Percentiles rank a stretch among this genome's conserved stretches.
Evolutionary conservation across 2,329 filamentous ascomycete genomes (phyloP).

Genomic region (Diaporthe ampelina): DNA sequence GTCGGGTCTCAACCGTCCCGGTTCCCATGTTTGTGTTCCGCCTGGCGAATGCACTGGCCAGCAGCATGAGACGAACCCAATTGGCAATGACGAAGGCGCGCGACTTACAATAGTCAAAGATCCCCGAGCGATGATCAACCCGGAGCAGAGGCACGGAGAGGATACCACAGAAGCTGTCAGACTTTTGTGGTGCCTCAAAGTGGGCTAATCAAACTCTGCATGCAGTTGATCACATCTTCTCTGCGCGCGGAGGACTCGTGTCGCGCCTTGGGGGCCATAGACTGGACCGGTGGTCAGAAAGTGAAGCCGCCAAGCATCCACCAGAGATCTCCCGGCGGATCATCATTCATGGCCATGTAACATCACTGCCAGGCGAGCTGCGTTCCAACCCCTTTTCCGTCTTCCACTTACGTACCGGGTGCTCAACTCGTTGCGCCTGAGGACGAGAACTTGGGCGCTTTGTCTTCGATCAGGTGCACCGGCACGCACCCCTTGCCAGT

Average conservation of each 20-base stretch:
- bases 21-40: not conserved
- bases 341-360: conserved; percentile 14
- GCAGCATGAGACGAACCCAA: conserved; percentile 14
- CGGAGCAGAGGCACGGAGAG: not conserved
- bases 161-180: not conserved
- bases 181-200: conserved; percentile 2
- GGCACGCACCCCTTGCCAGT: not conserved
- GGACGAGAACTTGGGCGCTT: not conserved
- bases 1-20: conserved; percentile 9
- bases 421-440: not conserved
- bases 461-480: not conserved
- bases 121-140: conserved; percentile 9
- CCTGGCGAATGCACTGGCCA: conserved; percentile 30
- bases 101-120: not conserved
- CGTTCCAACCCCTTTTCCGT: conserved; percentile 22
- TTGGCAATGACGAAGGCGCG: not conserved
- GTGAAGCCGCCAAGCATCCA: conserved; percentile 23
- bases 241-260: conserved; percentile 7
- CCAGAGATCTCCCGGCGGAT: conserved; percentile 37
- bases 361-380: conserved; percentile 13
- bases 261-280: conserved; percentile 21
- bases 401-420: not conserved
- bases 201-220: conserved; percentile 18
- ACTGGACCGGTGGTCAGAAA: conserved; percentile 28
- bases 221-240: conserved; percentile 32